Evolutionary conservation across 345 rosid species (phyloP).

Genomic region (Aquilaria malaccensis): DNA sequence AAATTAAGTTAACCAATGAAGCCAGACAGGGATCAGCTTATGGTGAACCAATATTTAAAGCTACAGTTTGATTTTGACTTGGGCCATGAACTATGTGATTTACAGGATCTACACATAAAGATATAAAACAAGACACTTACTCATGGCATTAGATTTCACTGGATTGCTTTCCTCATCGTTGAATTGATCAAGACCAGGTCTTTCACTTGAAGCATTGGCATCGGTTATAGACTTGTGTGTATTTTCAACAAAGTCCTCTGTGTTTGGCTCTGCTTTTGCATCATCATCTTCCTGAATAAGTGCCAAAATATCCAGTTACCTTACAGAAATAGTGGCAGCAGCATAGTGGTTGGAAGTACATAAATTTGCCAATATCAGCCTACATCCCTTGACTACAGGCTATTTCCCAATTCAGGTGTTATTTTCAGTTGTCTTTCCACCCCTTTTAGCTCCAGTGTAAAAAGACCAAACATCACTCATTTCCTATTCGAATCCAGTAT

Average conservation of each 20-base stretch:
- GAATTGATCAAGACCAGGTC: conserved; percentile 63
- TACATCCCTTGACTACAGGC: no score
- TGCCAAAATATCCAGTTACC: conserved; percentile 5
- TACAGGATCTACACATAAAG: no score
- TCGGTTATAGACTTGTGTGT: conserved; percentile 14
- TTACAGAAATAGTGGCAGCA: not conserved
- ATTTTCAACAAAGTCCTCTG: conserved; percentile 24
- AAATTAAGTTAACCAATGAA: not conserved
- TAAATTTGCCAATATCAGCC: no score
- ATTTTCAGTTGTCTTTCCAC: no score
- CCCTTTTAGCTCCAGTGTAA: no score
- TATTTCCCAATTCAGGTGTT: no score
- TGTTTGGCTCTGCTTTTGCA: conserved; percentile 24
- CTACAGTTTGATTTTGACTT: conserved; percentile 2
- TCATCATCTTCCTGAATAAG: conserved; percentile 42
- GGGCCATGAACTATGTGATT: not conserved
- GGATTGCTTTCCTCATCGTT: conserved; percentile 53
- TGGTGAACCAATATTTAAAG: not conserved
- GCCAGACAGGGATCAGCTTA: not conserved
- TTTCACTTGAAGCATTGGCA: conserved; percentile 18
- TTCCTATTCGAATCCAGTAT: no score
- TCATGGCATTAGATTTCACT: conserved; percentile 66
- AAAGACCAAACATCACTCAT: no score
- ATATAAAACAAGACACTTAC: conserved; percentile 31
- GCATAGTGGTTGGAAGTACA: not conserved